These are phyloP conservation scores for Wallacemonas sp. DNA, from an alignment of 208 protist species.

Conservation along the genomic window DNA sequence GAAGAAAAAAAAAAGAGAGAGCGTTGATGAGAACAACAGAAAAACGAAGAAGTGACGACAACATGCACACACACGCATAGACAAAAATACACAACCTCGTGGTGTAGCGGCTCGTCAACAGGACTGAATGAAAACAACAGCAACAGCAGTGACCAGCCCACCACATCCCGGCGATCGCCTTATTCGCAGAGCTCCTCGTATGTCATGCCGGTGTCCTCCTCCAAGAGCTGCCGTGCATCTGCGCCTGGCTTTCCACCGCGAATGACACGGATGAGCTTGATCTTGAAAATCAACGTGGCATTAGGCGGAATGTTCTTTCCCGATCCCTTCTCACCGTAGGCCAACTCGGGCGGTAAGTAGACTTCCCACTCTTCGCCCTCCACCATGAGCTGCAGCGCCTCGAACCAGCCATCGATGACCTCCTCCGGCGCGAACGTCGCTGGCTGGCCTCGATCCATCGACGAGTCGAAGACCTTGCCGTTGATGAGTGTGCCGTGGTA, in stretches of 20 bases:
- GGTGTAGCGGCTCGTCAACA: too few relatives aligned
- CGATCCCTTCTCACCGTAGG: conserved; percentile 39
- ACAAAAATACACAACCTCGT: too few relatives aligned
- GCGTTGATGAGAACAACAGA: too few relatives aligned
- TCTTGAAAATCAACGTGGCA: conserved; percentile 42
- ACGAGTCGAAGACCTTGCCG: conserved; percentile 69
- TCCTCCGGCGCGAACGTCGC: conserved; percentile 48
- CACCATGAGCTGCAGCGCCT: conserved; percentile 61
- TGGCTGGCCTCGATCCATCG: conserved; percentile 29
- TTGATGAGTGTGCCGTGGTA: conserved; percentile 62
- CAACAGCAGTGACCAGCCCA: too few relatives aligned
- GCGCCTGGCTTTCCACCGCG: conserved; percentile 25
- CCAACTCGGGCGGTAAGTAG: conserved; percentile 40
- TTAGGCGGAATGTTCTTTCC: conserved; percentile 34
- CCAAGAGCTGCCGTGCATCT: conserved; percentile 14
- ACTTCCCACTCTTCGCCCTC: conserved; percentile 57
- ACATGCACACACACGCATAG: too few relatives aligned
- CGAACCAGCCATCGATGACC: conserved; percentile 46
- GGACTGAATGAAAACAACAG: too few relatives aligned
- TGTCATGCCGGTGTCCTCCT: conserved; percentile 16
- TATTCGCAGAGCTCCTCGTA: conserved; percentile 22
- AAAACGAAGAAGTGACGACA: too few relatives aligned
- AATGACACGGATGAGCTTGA: conserved; percentile 40
- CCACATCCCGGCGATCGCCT: not conserved
- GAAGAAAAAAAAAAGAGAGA: conserved; percentile 9